Percentiles rank a stretch among this genome's conserved stretches.
Conservation (phyloP, 371 early-diverging fungal genomes). For the Mortierella sp. region DNA sequence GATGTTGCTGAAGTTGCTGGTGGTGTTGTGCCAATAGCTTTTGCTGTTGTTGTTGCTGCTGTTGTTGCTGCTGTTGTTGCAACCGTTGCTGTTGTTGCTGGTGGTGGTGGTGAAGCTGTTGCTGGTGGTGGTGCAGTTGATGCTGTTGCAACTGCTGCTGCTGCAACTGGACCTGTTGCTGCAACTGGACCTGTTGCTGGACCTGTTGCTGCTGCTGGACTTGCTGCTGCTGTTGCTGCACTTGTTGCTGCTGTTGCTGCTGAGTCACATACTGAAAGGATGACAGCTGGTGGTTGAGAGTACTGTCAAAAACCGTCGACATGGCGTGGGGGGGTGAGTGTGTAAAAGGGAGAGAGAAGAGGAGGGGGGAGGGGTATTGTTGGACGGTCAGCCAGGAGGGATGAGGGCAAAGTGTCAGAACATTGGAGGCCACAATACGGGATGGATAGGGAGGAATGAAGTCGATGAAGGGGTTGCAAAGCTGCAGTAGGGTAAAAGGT, state of each 20-base stretch:
- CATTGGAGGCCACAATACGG: slow-evolving; percentile 9
- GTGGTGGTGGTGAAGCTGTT: slow-evolving; percentile 12
- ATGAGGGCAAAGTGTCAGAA: slow-evolving; percentile 13
- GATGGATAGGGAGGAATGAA: neutral
- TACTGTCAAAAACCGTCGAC: slow-evolving; percentile 32
- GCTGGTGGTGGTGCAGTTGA: slow-evolving; percentile 12
- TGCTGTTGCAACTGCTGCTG: slow-evolving; percentile 26
- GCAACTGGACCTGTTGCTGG: neutral
- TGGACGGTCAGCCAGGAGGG: slow-evolving; percentile 15
- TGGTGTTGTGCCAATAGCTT: slow-evolving; percentile 9
- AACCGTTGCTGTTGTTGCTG: slow-evolving; percentile 29
- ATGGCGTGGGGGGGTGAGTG: slow-evolving; percentile 61
- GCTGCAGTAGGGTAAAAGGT: neutral
- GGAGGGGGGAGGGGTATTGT: neutral
- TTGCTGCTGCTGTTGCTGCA: slow-evolving; percentile 51
- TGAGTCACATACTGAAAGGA: slow-evolving; percentile 42
- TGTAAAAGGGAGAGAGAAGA: slow-evolving; percentile 40
- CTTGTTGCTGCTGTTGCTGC: no score
- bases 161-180: neutral
- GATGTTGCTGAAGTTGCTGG: slow-evolving; percentile 23
- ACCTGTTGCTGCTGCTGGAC: slow-evolving; percentile 15
- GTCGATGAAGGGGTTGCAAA: neutral
- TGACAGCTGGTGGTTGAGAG: slow-evolving; percentile 29
- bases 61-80: neutral
- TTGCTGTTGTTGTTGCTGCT: slow-evolving; percentile 5